phyloP scores from a whole-genome alignment of 495 filamentous ascomycete species.

The Tuber microsphaerosporum region DNA sequence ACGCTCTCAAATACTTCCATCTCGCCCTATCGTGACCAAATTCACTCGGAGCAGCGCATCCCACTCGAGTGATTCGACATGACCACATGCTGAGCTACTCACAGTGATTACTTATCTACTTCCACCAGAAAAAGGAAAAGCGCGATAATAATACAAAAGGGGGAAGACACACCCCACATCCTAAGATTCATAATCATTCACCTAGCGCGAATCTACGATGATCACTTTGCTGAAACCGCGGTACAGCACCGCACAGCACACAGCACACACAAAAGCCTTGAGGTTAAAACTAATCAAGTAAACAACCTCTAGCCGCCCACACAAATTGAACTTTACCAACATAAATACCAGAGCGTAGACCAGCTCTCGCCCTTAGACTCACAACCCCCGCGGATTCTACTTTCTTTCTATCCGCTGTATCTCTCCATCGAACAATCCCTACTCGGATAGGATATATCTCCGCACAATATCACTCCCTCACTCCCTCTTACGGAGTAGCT shows the following conservation, averaged over 20 bases:
- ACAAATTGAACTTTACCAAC: background rate
- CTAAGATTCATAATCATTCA: background rate
- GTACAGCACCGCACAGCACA: background rate
- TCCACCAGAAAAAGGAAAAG: background rate
- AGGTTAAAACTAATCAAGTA: background rate
- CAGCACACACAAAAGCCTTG: background rate
- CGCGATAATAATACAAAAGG: background rate
- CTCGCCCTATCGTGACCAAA: background rate
- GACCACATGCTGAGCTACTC: background rate
- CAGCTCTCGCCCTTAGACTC: background rate
- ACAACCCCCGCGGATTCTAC: background rate
- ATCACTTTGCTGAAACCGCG: background rate
- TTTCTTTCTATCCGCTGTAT: background rate
- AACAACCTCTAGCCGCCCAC: background rate
- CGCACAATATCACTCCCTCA: background rate
- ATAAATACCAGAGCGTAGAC: background rate
- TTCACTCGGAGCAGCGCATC: background rate
- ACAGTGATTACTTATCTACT: background rate
- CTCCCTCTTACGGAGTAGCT: background rate
- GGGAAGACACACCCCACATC: background rate
- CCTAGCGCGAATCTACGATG: background rate
- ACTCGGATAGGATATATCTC: background rate
- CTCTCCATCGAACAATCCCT: background rate
- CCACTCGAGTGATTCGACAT: background rate
- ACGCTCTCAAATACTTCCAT: background rate